phyloP scores from a whole-genome alignment of 805 yeast genomes.

The Sungouiozyma ichnusensis region DNA sequence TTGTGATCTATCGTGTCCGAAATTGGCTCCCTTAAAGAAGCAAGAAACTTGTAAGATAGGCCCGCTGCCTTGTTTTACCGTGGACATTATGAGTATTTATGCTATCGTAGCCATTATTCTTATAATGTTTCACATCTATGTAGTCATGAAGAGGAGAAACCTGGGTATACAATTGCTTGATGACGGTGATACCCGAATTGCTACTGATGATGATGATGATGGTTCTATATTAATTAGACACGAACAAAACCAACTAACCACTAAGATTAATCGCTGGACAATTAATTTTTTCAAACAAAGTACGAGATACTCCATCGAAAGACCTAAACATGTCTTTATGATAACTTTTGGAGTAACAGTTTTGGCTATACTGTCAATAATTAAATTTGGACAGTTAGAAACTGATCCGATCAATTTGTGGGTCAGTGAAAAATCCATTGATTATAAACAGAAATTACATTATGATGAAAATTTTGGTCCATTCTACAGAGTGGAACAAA shows the following conservation, averaged over 20 bases:
- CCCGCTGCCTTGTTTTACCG: conserved; percentile 61
- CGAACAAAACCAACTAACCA: conserved; percentile 2
- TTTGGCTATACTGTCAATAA: conserved; percentile 30
- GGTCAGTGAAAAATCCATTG: conserved; percentile 75
- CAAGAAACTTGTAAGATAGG: conserved; percentile 44
- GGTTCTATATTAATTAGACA: not conserved
- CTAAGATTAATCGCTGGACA: conserved; percentile 11
- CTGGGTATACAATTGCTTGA: conserved; percentile 6
- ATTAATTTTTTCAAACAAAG: not conserved
- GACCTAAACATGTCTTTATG: conserved; percentile 45
- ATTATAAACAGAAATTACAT: conserved; percentile 52
- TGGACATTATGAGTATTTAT: conserved; percentile 47
- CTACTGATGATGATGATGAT: not conserved
- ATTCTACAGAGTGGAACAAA: conserved; percentile 80
- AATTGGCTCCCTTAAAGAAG: conserved; percentile 36
- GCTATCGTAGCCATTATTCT: conserved; percentile 15
- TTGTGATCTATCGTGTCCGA: conserved; percentile 74
- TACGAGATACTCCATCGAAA: conserved; percentile 41
- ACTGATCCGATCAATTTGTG: conserved; percentile 74
- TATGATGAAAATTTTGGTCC: conserved; percentile 84
- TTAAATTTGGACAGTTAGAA: conserved; percentile 48
- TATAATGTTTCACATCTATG: conserved; percentile 8
- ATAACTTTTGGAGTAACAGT: conserved; percentile 30
- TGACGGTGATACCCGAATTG: not conserved
- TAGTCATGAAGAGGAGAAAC: conserved; percentile 5